Evolutionary conservation across 345 rosid species (phyloP).

Genomic region (Salix dunnii): DNA sequence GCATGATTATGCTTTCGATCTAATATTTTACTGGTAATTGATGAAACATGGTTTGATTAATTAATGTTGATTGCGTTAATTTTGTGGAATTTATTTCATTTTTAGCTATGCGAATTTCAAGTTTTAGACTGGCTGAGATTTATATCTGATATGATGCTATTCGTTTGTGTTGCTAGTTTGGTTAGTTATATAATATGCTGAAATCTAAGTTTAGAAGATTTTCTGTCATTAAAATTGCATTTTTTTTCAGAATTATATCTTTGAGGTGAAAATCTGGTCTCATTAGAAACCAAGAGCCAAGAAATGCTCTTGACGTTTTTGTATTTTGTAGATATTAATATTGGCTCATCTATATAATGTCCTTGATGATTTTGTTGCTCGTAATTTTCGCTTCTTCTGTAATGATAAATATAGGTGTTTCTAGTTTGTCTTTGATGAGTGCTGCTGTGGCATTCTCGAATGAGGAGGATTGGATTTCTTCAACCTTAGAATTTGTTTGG

Average conservation of each 20-base stretch:
- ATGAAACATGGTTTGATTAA: background rate
- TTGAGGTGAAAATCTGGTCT: background rate
- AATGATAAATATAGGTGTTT: background rate
- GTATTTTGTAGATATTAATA: background rate
- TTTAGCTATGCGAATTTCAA: background rate
- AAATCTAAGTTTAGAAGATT: background rate
- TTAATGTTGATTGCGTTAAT: background rate
- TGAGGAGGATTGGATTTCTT: background rate
- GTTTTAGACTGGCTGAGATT: background rate
- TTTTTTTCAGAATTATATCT: background rate
- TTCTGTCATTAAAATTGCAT: background rate
- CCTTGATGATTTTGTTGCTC: background rate
- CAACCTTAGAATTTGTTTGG: background rate
- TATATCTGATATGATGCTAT: background rate
- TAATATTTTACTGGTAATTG: background rate
- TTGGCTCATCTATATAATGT: background rate
- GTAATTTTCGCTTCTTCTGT: background rate
- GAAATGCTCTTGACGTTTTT: background rate
- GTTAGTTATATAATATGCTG: background rate
- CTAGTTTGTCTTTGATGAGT: background rate
- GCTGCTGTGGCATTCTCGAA: background rate
- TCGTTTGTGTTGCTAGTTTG: background rate
- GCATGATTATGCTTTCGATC: background rate
- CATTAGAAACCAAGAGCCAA: background rate
- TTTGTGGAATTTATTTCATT: background rate